phyloP scores from a whole-genome alignment of 345 rosid genomes.

The Eutrema heterophyllum region DNA sequence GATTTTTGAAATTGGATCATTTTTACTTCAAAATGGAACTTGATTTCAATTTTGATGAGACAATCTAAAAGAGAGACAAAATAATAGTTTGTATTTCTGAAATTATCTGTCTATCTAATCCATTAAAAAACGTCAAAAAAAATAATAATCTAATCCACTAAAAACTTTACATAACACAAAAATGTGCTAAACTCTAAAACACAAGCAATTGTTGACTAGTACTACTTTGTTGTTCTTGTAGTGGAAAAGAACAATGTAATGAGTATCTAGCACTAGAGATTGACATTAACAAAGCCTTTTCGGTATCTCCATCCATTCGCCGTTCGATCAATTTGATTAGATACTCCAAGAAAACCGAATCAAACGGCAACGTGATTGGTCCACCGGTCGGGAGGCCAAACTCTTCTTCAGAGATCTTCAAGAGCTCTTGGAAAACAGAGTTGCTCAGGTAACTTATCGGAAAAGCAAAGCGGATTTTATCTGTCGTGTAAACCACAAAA shows the following conservation, averaged over 20 bases:
- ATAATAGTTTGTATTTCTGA: no score
- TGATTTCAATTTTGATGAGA: no score
- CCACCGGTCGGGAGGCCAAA: constrained; percentile 26
- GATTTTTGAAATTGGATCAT: no score
- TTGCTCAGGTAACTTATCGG: constrained; percentile 21
- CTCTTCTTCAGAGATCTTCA: constrained; percentile 25
- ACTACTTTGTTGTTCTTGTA: background rate
- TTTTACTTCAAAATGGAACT: no score
- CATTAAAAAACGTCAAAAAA: no score
- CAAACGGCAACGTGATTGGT: constrained; percentile 36
- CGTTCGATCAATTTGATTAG: constrained; percentile 14
- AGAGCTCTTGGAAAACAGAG: constrained; percentile 29
- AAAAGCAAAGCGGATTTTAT: constrained; percentile 4
- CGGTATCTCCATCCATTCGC: constrained; percentile 26
- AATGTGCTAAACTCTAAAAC: background rate
- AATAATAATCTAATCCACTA: no score
- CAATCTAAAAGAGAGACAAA: no score
- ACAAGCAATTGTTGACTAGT: background rate
- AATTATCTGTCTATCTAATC: no score
- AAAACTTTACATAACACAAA: background rate
- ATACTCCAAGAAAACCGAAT: constrained; percentile 25
- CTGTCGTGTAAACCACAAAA: constrained; percentile 33
- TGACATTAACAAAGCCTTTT: constrained; percentile 28
- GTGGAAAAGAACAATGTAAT: background rate
- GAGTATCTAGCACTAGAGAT: constrained; percentile 12